Percentiles rank a stretch among this genome's conserved stretches.
These are phyloP conservation scores for Angomonas deanei DNA, from an alignment of 208 protist genomes.

Conservation along the genomic window DNA sequence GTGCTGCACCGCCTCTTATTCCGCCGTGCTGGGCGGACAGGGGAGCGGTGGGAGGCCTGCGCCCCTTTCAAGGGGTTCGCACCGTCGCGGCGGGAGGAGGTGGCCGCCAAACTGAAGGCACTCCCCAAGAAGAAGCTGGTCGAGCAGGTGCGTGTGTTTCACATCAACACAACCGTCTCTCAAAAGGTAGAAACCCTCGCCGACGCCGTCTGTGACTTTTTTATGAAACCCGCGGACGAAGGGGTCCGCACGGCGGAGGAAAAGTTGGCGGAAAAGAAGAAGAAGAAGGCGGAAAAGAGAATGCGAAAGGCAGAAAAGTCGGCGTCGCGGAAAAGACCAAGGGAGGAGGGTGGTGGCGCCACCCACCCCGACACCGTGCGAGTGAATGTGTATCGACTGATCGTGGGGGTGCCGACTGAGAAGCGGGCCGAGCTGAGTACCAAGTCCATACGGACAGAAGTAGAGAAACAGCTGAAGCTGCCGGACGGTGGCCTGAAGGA, in stretches of 20 bases:
- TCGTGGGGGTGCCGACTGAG: conserved; percentile 38
- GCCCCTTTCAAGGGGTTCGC: conserved; percentile 62
- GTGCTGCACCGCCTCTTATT: conserved; percentile 70
- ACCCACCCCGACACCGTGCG: conserved; percentile 52
- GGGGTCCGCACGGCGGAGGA: conserved; percentile 8
- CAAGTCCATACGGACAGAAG: conserved; percentile 52
- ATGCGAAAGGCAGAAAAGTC: conserved; percentile 14
- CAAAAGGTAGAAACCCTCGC: conserved; percentile 22
- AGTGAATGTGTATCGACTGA: conserved; percentile 57
- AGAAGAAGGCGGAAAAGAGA: background rate
- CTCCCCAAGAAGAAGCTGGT: conserved; percentile 61
- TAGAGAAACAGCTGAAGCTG: conserved; percentile 49
- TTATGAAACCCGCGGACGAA: conserved; percentile 46
- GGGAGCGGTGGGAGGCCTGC: conserved; percentile 42
- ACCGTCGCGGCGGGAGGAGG: conserved; percentile 21
- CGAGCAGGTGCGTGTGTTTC: conserved; percentile 36
- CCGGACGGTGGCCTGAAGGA: conserved; percentile 32
- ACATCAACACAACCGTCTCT: conserved; percentile 38
- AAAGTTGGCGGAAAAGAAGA: conserved; percentile 3
- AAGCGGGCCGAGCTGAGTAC: conserved; percentile 52
- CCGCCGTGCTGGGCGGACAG: conserved; percentile 36
- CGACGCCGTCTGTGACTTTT: conserved; percentile 37
- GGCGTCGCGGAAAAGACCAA: background rate
- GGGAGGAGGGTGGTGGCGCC: conserved; percentile 3
- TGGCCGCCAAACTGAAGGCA: conserved; percentile 22